Evolutionary conservation across 257 asterid genomes (phyloP).

Genomic region (Capsicum chinense): DNA sequence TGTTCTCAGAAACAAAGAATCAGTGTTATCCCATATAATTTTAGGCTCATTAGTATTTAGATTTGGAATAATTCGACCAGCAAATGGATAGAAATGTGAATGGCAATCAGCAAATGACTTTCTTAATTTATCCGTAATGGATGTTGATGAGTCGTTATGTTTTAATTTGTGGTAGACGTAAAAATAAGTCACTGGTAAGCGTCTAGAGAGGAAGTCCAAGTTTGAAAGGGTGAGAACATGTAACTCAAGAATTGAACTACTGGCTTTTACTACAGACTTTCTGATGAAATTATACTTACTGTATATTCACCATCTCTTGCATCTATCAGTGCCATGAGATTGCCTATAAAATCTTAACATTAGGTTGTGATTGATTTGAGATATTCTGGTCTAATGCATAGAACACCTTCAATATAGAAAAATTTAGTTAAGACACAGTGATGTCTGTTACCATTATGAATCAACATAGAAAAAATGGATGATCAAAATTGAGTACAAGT

Average conservation of each 20-base stretch:
- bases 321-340: no score
- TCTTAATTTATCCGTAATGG: conserved; percentile 34
- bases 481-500: background rate
- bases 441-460: no score
- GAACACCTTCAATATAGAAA: no score
- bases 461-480: background rate
- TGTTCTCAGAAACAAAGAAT: no score
- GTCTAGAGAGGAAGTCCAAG: conserved; percentile 63
- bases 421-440: no score
- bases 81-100: conserved; percentile 54
- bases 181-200: conserved; percentile 63
- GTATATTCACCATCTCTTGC: no score
- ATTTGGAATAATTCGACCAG: conserved; percentile 54
- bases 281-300: no score
- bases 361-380: no score
- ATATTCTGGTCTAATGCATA: no score
- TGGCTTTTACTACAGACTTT: no score
- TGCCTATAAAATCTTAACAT: no score
- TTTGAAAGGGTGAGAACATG: conserved; percentile 54
- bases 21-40: no score
- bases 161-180: conserved; percentile 42
- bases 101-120: conserved; percentile 55
- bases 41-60: conserved; percentile 26
- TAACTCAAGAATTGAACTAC: background rate
- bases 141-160: background rate